Percentiles rank a stretch among this genome's conserved stretches.
Conservation (phyloP, 179 eudicot genomes). For the Beta macrorhiza region DNA sequence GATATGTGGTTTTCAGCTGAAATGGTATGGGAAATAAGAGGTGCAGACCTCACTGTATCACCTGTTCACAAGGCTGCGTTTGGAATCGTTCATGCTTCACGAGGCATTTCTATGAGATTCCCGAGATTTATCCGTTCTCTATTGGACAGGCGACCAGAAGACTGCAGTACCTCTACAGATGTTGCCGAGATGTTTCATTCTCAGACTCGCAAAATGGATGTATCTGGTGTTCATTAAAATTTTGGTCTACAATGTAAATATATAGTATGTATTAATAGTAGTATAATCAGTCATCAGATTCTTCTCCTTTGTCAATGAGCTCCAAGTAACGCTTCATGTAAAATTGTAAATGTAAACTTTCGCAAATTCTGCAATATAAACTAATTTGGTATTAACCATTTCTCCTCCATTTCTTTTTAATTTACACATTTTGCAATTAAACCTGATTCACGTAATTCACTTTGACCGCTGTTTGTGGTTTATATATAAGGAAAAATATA, state of each 20-base stretch:
- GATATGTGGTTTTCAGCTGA: slow-evolving; percentile 90
- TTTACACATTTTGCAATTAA: no score
- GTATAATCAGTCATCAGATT: neutral
- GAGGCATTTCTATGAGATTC: slow-evolving; percentile 86
- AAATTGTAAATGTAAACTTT: neutral
- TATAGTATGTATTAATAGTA: neutral
- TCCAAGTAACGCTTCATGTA: neutral
- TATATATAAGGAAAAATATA: no score
- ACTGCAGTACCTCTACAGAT: slow-evolving; percentile 72
- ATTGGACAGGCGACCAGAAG: slow-evolving; percentile 73
- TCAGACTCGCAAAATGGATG: slow-evolving; percentile 90
- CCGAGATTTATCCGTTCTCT: slow-evolving; percentile 70
- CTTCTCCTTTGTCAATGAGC: neutral
- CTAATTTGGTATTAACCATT: no score
- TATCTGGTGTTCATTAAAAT: slow-evolving; percentile 27
- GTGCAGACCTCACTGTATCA: slow-evolving; percentile 88
- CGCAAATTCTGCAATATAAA: neutral
- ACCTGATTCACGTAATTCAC: no score
- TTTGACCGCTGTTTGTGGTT: no score
- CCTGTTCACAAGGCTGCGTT: slow-evolving; percentile 94
- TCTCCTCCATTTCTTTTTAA: no score
- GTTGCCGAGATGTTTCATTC: slow-evolving; percentile 82
- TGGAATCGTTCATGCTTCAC: slow-evolving; percentile 81
- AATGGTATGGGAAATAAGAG: slow-evolving; percentile 89
- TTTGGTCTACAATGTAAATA: neutral